Evolutionary conservation across 805 yeast species (phyloP), one percentile per base, ranked within the genome.

Genomic region (Candida multigemmis): DNA sequence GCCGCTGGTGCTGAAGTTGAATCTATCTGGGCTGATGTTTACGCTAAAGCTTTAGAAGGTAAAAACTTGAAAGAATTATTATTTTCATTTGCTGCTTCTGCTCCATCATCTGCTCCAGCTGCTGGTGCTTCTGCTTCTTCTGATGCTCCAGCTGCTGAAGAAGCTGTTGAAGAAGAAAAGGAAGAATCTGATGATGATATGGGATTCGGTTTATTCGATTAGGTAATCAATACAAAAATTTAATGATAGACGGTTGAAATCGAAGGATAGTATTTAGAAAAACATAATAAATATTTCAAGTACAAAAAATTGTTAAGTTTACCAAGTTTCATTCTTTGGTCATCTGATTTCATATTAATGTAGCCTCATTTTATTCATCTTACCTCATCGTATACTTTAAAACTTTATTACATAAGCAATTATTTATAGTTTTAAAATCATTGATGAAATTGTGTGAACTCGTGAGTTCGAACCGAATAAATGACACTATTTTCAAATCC

Each of bases 181-280:
- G 79, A 58, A 51, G 78, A 71, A 57, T 72, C 73, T 43, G 83
- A 75, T 50, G 73, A 65, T 42, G 89, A 79, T 67, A 79, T 82
- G 93, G 94, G 94, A 52, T 76, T 80, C 77, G 94, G 94, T 75
- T 82, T 91, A 66, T 91, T 91, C 79, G 99, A 91, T 77, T 91
- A 91, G 75, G 23, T 24, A 22, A 28, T 19, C 16, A 20, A 13
- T 21, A 11, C 23, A 13, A 13, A n/a, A n/a, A 21, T 13, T 12
- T 10, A 21, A 21, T n/a, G 14, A 11, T 14, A 21, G 14, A 21
- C 11, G 10, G 12, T 19, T 11, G 22, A 13, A 19, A n/a, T n/a
- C n/a, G n/a, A n/a, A n/a, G n/a, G n/a, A n/a, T n/a, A n/a, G n/a
- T n/a, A n/a, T n/a, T n/a, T n/a, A n/a, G n/a, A n/a, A n/a, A n/a